Conservation (phyloP, 495 filamentous ascomycete genomes). For the Penicillium riverlandense region DNA sequence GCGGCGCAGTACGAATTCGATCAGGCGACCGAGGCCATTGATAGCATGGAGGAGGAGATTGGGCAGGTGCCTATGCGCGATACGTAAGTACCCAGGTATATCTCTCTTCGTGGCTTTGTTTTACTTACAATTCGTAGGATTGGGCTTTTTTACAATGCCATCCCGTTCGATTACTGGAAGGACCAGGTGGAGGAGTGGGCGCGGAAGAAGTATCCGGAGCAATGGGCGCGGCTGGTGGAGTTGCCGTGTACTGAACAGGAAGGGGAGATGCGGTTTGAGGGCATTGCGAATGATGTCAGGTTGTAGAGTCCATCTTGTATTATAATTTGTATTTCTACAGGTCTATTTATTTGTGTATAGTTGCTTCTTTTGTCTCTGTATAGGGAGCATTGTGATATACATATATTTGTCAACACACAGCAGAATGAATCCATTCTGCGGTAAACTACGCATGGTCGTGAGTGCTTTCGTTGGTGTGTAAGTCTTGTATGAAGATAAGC, state of each 20-base stretch:
- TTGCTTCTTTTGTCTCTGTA: too few relatives aligned
- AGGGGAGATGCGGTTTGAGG: constrained; percentile 28
- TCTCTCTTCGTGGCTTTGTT: too few relatives aligned
- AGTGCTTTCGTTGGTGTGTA: too few relatives aligned
- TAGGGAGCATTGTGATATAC: too few relatives aligned
- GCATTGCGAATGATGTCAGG: constrained; percentile 22
- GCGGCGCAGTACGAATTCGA: constrained; percentile 62
- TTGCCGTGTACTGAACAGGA: constrained; percentile 29
- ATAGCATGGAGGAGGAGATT: constrained; percentile 54
- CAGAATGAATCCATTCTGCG: too few relatives aligned
- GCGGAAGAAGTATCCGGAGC: constrained; percentile 52
- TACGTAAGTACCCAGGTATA: constrained; percentile 51
- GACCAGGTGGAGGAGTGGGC: constrained; percentile 68
- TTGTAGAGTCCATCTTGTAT: constrained; percentile 7
- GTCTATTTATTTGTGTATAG: too few relatives aligned
- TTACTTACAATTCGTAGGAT: constrained; percentile 36
- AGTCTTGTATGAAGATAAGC: too few relatives aligned
- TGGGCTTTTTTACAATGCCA: constrained; percentile 65
- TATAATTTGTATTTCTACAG: too few relatives aligned
- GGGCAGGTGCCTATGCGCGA: constrained; percentile 57
- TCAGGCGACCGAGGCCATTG: constrained; percentile 55
- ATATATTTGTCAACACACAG: too few relatives aligned
- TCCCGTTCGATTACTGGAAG: constrained; percentile 52
- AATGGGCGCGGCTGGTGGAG: constrained; percentile 54
- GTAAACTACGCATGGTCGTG: too few relatives aligned